A percentile compares a stretch with the other conserved stretches of the same genome.
Conservation (phyloP, 2,329 filamentous ascomycete genomes). For the Botrytis galanthina region DNA sequence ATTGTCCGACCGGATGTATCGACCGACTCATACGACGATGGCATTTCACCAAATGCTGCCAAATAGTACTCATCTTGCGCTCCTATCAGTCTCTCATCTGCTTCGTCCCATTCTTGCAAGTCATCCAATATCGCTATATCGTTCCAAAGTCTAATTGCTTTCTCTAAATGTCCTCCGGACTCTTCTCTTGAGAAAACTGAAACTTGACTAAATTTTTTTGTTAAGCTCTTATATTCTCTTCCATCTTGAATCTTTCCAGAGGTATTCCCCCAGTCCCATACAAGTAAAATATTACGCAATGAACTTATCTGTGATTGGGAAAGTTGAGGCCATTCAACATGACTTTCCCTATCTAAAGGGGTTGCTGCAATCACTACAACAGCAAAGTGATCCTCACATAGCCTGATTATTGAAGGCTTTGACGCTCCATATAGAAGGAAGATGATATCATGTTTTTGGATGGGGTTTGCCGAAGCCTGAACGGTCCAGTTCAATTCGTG, state of each 20-base stretch:
- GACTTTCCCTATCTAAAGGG: not conserved
- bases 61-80: too few species aligned
- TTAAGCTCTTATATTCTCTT: fast-evolving
- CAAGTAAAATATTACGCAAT: not conserved
- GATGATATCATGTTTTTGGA: not conserved
- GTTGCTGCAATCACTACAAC: not conserved
- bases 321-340: not conserved
- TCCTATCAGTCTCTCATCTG: not conserved
- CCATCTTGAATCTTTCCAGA: fast-evolving
- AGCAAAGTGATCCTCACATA: not conserved
- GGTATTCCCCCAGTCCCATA: not conserved
- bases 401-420: not conserved
- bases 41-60: too few species aligned
- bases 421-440: not conserved
- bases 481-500: not conserved
- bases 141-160: not conserved
- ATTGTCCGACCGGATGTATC: fast-evolving
- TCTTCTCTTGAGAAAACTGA: not conserved
- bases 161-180: fast-evolving
- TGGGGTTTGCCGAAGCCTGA: not conserved
- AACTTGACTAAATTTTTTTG: fast-evolving
- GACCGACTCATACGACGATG: fast-evolving
- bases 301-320: fast-evolving
- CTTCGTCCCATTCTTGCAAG: fast-evolving
- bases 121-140: not conserved